These are phyloP conservation scores for Kurtzmaniella cleridarum DNA, from an alignment of 805 yeast genomes.

Conservation along the genomic window DNA sequence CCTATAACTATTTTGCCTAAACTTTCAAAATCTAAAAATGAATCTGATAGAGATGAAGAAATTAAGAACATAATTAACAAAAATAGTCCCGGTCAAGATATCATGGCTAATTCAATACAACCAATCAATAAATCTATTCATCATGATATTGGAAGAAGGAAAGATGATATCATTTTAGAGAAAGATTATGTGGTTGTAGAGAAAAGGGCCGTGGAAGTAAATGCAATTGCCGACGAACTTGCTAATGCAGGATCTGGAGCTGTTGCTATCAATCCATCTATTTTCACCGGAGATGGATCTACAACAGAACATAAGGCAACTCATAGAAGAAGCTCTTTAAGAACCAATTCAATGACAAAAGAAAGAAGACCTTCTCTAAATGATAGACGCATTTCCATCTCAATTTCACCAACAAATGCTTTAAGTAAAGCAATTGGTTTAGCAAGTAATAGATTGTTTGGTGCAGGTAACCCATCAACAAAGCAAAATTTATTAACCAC, in stretches of 20 bases:
- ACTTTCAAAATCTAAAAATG: conserved; percentile 1
- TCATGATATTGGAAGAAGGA: conserved; percentile 10
- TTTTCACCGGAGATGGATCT: background rate
- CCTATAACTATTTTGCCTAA: background rate
- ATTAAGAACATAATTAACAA: conserved; percentile 40
- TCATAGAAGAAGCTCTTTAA: conserved; percentile 31
- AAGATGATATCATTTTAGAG: conserved; percentile 53
- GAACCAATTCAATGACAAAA: conserved; percentile 44
- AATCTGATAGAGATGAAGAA: conserved; percentile 32
- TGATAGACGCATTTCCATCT: conserved; percentile 60
- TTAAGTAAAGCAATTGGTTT: conserved; percentile 80
- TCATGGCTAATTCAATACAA: conserved; percentile 20
- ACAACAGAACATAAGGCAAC: conserved; percentile 3
- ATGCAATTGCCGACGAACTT: conserved; percentile 90
- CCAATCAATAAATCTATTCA: conserved; percentile 7
- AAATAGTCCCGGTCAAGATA: conserved; percentile 40
- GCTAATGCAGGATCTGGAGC: conserved; percentile 56
- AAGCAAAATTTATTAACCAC: too few relatives aligned
- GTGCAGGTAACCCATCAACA: background rate
- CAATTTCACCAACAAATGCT: conserved; percentile 81
- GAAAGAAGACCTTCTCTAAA: conserved; percentile 58
- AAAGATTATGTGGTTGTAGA: conserved; percentile 93
- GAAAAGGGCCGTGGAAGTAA: conserved; percentile 90
- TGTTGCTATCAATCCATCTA: conserved; percentile 32
- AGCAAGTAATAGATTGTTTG: conserved; percentile 80